phyloP scores from a whole-genome alignment of 1,284 basidiomycete genomes.

The Heterobasidion occidentale region DNA sequence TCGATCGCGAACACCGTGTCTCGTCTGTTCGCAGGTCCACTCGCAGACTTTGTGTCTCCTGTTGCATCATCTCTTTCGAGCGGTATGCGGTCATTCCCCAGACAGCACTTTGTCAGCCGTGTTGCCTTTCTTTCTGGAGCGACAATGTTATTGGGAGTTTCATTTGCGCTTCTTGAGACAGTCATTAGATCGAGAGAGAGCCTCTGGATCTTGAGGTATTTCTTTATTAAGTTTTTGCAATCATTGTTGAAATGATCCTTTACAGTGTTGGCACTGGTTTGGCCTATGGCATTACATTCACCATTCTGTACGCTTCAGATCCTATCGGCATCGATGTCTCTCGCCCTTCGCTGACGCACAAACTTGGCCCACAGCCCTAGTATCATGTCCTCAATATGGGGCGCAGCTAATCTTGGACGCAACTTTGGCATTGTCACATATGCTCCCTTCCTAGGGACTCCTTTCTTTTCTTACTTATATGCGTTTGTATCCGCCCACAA shows the following conservation, averaged over 20 bases:
- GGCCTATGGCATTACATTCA: constrained; percentile 62
- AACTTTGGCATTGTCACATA: constrained; percentile 72
- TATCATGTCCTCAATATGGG: constrained; percentile 64
- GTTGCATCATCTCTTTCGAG: constrained; percentile 31
- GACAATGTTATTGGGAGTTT: constrained; percentile 35
- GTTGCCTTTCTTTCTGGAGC: constrained; percentile 48
- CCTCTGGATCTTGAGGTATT: constrained; percentile 58
- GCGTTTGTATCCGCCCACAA: constrained; percentile 54
- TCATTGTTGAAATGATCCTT: background rate
- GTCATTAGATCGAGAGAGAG: constrained; percentile 37
- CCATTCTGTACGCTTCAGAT: constrained; percentile 14
- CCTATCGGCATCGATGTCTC: background rate
- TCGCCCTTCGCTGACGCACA: background rate
- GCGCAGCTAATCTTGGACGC: constrained; percentile 54
- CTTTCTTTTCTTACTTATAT: constrained; percentile 68
- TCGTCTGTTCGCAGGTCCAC: constrained; percentile 58
- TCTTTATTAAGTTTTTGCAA: background rate
- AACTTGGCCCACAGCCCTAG: constrained; percentile 44
- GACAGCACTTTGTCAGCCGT: constrained; percentile 51
- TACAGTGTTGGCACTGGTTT: constrained; percentile 53
- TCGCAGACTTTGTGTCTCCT: constrained; percentile 66
- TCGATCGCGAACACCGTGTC: constrained; percentile 65
- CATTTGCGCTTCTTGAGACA: constrained; percentile 46
- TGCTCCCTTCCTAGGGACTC: constrained; percentile 65
- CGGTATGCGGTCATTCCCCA: constrained; percentile 29